Evolutionary conservation across 2,329 filamentous ascomycete species (phyloP).

Genomic region (Claviceps citrina): DNA sequence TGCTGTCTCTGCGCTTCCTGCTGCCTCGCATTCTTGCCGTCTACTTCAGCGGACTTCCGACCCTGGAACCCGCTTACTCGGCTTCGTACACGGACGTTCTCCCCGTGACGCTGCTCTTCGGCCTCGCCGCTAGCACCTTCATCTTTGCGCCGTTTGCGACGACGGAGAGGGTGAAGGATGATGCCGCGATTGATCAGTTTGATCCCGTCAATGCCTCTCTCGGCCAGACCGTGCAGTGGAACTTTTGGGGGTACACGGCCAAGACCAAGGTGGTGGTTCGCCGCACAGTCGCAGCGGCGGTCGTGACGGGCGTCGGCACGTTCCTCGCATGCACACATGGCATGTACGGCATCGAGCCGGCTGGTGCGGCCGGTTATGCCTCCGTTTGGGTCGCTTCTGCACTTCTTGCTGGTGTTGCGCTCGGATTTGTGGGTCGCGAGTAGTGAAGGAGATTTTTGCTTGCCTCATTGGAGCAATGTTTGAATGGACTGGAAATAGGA

Average conservation of each 20-base stretch:
- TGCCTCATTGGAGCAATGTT: background rate
- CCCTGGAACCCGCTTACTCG: constrained; percentile 51
- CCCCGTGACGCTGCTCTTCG: constrained; percentile 42
- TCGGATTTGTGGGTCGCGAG: constrained; percentile 36
- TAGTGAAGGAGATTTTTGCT: constrained; percentile 9
- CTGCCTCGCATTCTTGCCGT: constrained; percentile 58
- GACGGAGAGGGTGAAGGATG: constrained; percentile 31
- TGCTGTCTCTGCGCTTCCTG: constrained; percentile 51
- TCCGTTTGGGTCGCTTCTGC: constrained; percentile 58
- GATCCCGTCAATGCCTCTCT: constrained; percentile 51
- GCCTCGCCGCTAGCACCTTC: constrained; percentile 57
- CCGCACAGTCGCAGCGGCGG: constrained; percentile 45
- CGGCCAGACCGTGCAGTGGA: constrained; percentile 54
- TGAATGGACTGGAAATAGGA: too few species aligned
- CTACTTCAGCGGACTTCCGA: constrained; percentile 58
- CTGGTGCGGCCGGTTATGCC: constrained; percentile 59
- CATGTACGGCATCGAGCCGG: constrained; percentile 51
- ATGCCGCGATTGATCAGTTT: constrained; percentile 38
- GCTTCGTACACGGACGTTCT: constrained; percentile 46
- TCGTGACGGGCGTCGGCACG: constrained; percentile 42
- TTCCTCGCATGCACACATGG: constrained; percentile 51
- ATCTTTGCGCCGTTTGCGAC: constrained; percentile 57
- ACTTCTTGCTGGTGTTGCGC: constrained; percentile 38
- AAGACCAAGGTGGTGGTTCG: constrained; percentile 48
- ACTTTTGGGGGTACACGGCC: constrained; percentile 53